Evolutionary conservation across 129 eudicot genomes (phyloP).

Genomic region (Silybum marianum): DNA sequence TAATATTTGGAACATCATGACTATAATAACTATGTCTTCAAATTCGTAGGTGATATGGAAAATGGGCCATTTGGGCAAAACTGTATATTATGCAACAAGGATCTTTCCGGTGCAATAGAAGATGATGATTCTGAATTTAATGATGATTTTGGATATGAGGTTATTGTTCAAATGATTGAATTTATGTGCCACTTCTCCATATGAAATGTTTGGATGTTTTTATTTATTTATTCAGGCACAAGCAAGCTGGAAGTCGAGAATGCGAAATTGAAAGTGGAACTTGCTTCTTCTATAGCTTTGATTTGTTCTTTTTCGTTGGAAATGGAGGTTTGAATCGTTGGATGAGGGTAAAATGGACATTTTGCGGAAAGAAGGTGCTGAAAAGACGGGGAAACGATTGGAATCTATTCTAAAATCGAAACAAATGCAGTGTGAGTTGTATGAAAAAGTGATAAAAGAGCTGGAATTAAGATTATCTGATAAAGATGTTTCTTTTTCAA

Average conservation of each 20-base stretch:
- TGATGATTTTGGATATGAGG: no score
- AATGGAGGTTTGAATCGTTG: slow-evolving; percentile 55
- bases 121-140: no score
- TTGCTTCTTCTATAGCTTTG: slow-evolving; percentile 85
- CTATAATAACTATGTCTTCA: no score
- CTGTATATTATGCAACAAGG: no score
- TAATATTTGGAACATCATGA: no score
- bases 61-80: no score
- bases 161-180: no score
- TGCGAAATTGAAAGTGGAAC: slow-evolving; percentile 81
- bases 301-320: slow-evolving; percentile 57
- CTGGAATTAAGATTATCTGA: slow-evolving; percentile 77
- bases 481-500: slow-evolving; percentile 47
- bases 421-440: slow-evolving; percentile 68
- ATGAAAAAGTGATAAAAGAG: slow-evolving; percentile 82
- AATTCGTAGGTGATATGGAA: no score
- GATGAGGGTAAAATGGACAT: slow-evolving; percentile 64
- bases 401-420: slow-evolving; percentile 55
- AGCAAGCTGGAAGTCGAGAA: slow-evolving; percentile 91
- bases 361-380: slow-evolving; percentile 64
- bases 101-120: no score
- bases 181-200: no score
- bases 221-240: slow-evolving; percentile 86
- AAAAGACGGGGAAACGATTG: slow-evolving; percentile 67
- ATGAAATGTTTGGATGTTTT: no score